Base-by-base conservation (phyloP, 768 basidiomycete species). In the Epithele typhae region DNA sequence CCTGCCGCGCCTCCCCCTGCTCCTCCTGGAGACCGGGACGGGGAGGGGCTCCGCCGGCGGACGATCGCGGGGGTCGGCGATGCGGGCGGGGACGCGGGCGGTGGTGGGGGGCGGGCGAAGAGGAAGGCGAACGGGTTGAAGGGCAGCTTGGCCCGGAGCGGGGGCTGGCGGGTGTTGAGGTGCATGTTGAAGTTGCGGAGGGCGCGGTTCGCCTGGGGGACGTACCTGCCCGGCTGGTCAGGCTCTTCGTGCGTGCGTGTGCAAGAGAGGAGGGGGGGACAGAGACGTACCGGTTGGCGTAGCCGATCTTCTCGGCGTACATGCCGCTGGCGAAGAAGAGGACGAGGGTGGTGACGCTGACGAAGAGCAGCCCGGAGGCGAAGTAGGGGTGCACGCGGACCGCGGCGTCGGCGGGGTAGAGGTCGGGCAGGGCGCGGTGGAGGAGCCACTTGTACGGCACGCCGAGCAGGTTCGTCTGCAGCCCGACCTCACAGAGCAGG, bases 321-420 rank as follows among this genome's bases (percentile, higher is more conserved):
- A 94, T 87, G 15, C 95, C 95, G 57, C 89, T 94, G 8, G 92
- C 92, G 63, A 96, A 97, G 75, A 98, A 96, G 32, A 99, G 77
- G 25, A 87, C 78, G 7, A 98, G 80, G 2, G 94, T 94, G 12
- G 92, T 93, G 44, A 92, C 81, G 17, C 86, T 81, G 23, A 98
- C 90, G 50, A 95, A 88, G 10, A 96, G 71, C 30, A 92, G 67
- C 1, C 87, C 91, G 27, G 80, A 84, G 18, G 84, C 73, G 54
- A 92, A 69, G 63, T 92, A 94, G 8, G 84, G 82, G 54, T 85
- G 84, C 2, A 84, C 67, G 15, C 66, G 65, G 11, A 79, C 71
- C 33, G 74, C 57, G 8, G 49, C 46, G 68, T 71, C 37, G 53
- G 63, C 12, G 54, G 58, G 64, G 55, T 79, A 78, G 12, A 73